Base-by-base conservation (phyloP, 495 filamentous ascomycete genomes). In the Podospora sp. region DNA sequence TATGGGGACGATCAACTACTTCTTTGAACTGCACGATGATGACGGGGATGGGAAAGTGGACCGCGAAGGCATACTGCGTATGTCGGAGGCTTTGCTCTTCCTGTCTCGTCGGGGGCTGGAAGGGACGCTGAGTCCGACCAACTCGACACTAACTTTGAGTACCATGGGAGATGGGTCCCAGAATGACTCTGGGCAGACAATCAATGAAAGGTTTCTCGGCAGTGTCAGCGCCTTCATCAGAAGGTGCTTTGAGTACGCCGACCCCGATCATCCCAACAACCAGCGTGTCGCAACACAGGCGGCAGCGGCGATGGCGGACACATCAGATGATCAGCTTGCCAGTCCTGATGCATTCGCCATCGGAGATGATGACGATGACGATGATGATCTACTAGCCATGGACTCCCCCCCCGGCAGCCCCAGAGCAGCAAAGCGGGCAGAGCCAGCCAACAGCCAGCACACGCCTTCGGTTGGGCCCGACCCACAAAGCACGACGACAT, bases 1-100 rank as follows among this genome's bases (percentile, higher is more conserved):
- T 69, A 97, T 98, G 94, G 91, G 92, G 35, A 93, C 89, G 68
- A 98, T 99, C 73, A 93, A 88, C 58, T 98, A 97, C 76, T 99
- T 98, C 79, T 99, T 98, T 71, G 89, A 97, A 73, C 86, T 99
- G 0, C 97, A 98, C 73, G 96, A 98, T 76, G 94, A 99, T 70
- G 89, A 92, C 73, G 87, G 89, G 1, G 92, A 96, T 77, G 95
- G 96, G 7, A 91, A 87, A 68, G 93, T 99, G n/a, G 95, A 99
- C 77, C 88, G 96, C 4, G 95, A 99, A 77, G 95, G 95, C 20
- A 98, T 99, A 65, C 80, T 99, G 53, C 85, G 93, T 61, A 97
- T 98, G 69, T 97, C 93, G 0, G 95, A 99, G 79, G 93, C 93
- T 0, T 82, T 99, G 35, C 82, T 99, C 3, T 99, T 99, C 81